Evolutionary conservation across 352 stramenopile species (phyloP).

Genomic region (Phytophthora hibernalis): DNA sequence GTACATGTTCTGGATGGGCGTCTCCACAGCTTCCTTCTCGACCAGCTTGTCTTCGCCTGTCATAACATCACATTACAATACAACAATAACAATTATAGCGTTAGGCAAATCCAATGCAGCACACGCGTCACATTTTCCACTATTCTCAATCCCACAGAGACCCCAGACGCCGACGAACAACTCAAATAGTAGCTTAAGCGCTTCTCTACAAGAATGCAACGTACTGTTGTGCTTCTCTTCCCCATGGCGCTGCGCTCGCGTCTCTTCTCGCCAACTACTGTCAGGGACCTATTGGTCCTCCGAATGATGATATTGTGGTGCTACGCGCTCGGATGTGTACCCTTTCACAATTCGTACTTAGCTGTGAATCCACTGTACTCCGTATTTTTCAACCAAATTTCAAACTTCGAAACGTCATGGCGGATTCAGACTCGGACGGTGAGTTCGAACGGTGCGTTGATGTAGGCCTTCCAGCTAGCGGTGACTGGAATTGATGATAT

Average conservation of each 20-base stretch:
- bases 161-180: not conserved
- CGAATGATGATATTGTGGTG: slow-evolving; percentile 17
- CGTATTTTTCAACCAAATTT: slow-evolving; percentile 24
- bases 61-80: slow-evolving; percentile 14
- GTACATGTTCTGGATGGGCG: slow-evolving; percentile 90
- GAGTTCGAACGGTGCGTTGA: slow-evolving; percentile 67
- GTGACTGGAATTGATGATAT: not conserved
- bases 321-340: too few relatives aligned
- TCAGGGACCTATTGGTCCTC: not conserved
- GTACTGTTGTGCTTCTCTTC: slow-evolving; percentile 54
- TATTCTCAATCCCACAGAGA: slow-evolving; percentile 3
- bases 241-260: slow-evolving; percentile 35
- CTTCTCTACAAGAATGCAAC: not conserved
- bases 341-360: slow-evolving; percentile 27
- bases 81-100: slow-evolving; percentile 10
- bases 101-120: slow-evolving; percentile 6
- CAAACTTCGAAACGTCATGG: slow-evolving; percentile 11
- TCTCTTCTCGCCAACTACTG: too few relatives aligned
- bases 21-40: slow-evolving; percentile 48
- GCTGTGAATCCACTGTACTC: slow-evolving; percentile 6
- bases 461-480: not conserved
- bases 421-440: slow-evolving; percentile 58
- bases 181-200: slow-evolving; percentile 6
- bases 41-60: slow-evolving; percentile 39
- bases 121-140: slow-evolving; percentile 5